Conservation (phyloP, 805 yeast species). For the Candida takata region DNA sequence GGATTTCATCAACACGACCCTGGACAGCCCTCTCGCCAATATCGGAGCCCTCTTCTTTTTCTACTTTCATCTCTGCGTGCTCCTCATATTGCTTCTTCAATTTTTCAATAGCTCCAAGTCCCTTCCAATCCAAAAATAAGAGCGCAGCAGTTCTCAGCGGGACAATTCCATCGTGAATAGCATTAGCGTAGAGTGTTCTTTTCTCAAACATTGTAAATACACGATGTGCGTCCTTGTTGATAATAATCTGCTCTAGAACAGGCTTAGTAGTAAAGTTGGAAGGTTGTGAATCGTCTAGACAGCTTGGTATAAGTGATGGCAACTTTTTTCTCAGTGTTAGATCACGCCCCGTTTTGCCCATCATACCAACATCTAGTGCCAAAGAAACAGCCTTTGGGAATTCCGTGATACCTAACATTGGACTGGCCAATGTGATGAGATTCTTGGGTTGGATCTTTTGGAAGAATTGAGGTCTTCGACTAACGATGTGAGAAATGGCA, state of each 20-base stretch:
- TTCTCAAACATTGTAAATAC: slow-evolving; percentile 56
- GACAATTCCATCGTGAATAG: slow-evolving; percentile 90
- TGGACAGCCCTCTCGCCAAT: slow-evolving; percentile 18
- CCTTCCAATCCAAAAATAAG: slow-evolving; percentile 80
- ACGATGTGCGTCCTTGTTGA: slow-evolving; percentile 56
- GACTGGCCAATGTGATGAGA: slow-evolving; percentile 80
- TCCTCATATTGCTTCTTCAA: slow-evolving; percentile 13
- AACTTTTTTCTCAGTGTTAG: slow-evolving; percentile 53
- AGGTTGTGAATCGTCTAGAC: slow-evolving; percentile 3
- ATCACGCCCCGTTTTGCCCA: slow-evolving; percentile 93
- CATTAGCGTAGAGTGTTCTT: slow-evolving; percentile 84
- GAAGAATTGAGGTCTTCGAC: slow-evolving; percentile 63
- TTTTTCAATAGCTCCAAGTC: slow-evolving; percentile 45
- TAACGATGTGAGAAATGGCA: slow-evolving; percentile 71
- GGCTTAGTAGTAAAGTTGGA: slow-evolving; percentile 40
- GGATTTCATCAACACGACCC: slow-evolving; percentile 14
- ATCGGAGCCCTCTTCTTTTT: slow-evolving; percentile 1
- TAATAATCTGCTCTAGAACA: slow-evolving; percentile 65
- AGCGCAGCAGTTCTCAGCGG: slow-evolving; percentile 88
- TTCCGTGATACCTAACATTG: slow-evolving; percentile 84
- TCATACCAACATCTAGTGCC: slow-evolving; percentile 78
- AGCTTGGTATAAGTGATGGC: slow-evolving; percentile 19
- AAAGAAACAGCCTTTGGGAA: slow-evolving; percentile 80
- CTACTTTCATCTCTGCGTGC: slow-evolving; percentile 5
- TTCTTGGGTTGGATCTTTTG: slow-evolving; percentile 60